A percentile compares a stretch with the other conserved stretches of the same genome.
Conservation (phyloP, 768 basidiomycete species). For the Boletus subparvulus region DNA sequence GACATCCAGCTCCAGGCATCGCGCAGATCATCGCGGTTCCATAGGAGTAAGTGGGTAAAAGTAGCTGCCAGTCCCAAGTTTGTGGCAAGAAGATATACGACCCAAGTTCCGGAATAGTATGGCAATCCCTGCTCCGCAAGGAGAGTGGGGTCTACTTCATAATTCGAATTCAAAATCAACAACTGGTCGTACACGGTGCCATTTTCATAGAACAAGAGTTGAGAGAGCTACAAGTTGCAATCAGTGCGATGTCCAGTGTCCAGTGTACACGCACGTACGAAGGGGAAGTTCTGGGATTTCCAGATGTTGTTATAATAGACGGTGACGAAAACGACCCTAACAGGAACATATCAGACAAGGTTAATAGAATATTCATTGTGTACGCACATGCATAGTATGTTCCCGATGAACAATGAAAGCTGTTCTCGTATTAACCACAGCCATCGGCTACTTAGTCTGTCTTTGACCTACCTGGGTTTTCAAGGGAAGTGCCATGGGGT, state of each 20-base stretch:
- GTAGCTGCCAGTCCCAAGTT: conserved; percentile 43
- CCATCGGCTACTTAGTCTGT: background rate
- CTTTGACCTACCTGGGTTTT: conserved; percentile 41
- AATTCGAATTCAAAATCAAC: conserved; percentile 51
- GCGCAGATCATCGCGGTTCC: conserved; percentile 52
- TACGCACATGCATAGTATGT: conserved; percentile 50
- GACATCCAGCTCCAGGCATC: conserved; percentile 48
- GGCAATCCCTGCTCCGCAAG: conserved; percentile 43
- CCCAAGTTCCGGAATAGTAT: conserved; percentile 30
- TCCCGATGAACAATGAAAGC: conserved; percentile 49
- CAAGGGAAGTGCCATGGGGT: conserved; percentile 55
- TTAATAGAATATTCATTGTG: background rate
- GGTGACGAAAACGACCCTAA: conserved; percentile 33
- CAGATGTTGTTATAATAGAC: conserved; percentile 52
- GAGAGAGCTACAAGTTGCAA: conserved; percentile 38
- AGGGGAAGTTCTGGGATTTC: conserved; percentile 60
- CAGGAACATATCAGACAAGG: conserved; percentile 3
- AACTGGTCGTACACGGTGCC: conserved; percentile 53
- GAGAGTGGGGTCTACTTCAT: conserved; percentile 48
- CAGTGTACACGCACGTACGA: conserved; percentile 39
- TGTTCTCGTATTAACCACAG: conserved; percentile 2
- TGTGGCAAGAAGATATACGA: conserved; percentile 16
- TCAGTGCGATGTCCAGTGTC: background rate
- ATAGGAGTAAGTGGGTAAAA: conserved; percentile 49
- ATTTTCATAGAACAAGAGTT: conserved; percentile 51